Conservation (phyloP, 2,329 filamentous ascomycete species). For the Fusarium luffae region DNA sequence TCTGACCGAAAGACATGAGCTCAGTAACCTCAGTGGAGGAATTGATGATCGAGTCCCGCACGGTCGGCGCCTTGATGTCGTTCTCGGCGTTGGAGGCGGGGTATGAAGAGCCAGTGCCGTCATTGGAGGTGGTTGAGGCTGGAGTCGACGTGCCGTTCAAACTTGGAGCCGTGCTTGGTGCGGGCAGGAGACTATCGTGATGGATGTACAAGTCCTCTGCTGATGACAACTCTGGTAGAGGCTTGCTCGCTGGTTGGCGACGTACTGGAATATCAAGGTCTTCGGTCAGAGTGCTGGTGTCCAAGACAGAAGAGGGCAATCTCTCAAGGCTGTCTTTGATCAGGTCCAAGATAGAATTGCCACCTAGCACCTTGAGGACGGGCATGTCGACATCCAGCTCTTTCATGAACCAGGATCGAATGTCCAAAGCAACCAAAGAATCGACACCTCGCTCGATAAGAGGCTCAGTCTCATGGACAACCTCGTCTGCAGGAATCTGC, state of each 20-base stretch:
- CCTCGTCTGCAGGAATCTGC: not conserved
- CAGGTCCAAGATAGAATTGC: not conserved
- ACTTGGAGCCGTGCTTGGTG: not conserved
- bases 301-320: not conserved
- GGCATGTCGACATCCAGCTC: slow-evolving; percentile 54
- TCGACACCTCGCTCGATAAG: slow-evolving; percentile 43
- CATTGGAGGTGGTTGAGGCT: not conserved
- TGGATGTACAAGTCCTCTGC: not conserved
- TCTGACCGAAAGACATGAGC: not conserved
- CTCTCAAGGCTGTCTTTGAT: not conserved
- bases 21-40: not conserved
- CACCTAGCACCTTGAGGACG: not conserved
- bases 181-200: no score
- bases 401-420: slow-evolving; percentile 63
- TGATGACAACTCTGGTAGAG: not conserved
- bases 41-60: not conserved
- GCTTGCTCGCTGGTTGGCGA: not conserved
- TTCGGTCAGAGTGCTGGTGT: not conserved
- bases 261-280: not conserved
- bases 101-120: not conserved
- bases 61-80: not conserved
- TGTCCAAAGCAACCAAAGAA: slow-evolving; percentile 50
- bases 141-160: not conserved
- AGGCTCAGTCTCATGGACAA: not conserved
- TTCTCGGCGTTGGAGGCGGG: not conserved